phyloP scores from a whole-genome alignment of 2,329 filamentous ascomycete species.

The Tolypocladium amazonense region DNA sequence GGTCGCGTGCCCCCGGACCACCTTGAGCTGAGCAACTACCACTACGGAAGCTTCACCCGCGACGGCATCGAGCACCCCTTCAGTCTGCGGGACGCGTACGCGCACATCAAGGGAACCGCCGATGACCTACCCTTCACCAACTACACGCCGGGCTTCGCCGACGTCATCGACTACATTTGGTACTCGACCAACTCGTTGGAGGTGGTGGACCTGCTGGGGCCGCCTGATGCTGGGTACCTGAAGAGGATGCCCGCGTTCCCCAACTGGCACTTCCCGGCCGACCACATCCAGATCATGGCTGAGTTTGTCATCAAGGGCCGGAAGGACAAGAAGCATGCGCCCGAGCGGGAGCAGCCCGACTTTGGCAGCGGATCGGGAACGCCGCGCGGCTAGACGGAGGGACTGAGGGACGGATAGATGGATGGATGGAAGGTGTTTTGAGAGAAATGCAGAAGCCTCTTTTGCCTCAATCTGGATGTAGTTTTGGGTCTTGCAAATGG shows the following conservation, averaged over 20 bases:
- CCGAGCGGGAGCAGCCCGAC: slow-evolving; percentile 50
- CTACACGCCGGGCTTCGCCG: slow-evolving; percentile 87
- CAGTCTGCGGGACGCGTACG: slow-evolving; percentile 83
- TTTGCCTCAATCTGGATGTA: slow-evolving; percentile 24
- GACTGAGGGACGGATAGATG: background rate
- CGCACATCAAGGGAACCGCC: slow-evolving; percentile 67
- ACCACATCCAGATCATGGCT: slow-evolving; percentile 81
- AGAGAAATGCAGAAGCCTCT: slow-evolving; percentile 1
- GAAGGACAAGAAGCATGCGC: slow-evolving; percentile 65
- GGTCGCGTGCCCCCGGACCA: slow-evolving; percentile 72
- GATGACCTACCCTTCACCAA: slow-evolving; percentile 90
- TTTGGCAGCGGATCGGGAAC: slow-evolving; percentile 34
- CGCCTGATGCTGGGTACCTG: slow-evolving; percentile 77
- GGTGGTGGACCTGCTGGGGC: slow-evolving; percentile 72
- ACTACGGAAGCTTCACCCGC: slow-evolving; percentile 88
- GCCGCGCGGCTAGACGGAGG: slow-evolving; percentile 16
- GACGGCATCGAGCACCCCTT: slow-evolving; percentile 93
- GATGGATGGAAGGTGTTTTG: background rate
- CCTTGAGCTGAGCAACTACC: slow-evolving; percentile 64
- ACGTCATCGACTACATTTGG: slow-evolving; percentile 96
- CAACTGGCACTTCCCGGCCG: slow-evolving; percentile 87
- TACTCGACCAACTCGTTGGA: slow-evolving; percentile 86
- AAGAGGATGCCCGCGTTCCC: slow-evolving; percentile 84
- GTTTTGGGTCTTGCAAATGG: slow-evolving; percentile 28
- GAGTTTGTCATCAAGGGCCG: slow-evolving; percentile 83